phyloP scores from a whole-genome alignment of 78 protist genomes.

The Monocercomonoides exilis region DNA sequence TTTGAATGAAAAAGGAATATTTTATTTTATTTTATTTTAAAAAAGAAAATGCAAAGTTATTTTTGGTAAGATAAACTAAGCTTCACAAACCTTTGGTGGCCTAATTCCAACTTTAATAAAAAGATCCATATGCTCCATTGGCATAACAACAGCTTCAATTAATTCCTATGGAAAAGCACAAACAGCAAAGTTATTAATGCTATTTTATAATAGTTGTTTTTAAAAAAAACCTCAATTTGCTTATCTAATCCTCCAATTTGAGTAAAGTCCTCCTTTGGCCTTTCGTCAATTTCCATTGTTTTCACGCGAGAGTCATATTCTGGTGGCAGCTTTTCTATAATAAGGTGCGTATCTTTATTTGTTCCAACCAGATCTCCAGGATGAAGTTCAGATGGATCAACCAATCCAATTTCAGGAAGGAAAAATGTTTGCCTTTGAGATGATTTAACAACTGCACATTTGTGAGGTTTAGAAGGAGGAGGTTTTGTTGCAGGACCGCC shows the following conservation, averaged over 20 bases:
- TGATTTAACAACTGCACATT: not conserved
- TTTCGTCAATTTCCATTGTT: constrained; percentile 98
- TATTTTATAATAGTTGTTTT: too few species aligned
- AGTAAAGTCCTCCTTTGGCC: constrained; percentile 89
- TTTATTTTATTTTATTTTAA: too few species aligned
- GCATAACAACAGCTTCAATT: constrained; percentile 93
- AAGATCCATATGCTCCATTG: constrained; percentile 83
- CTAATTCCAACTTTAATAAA: constrained; percentile 79
- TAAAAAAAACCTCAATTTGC: constrained; percentile 84
- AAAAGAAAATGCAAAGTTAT: not conserved
- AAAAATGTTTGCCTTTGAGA: constrained; percentile 68
- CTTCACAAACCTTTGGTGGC: constrained; percentile 71
- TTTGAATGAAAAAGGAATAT: not conserved
- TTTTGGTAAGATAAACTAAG: not conserved
- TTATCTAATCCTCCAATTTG: constrained; percentile 98
- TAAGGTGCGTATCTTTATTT: constrained; percentile 94
- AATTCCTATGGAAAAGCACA: constrained; percentile 51
- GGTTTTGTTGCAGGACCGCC: not conserved
- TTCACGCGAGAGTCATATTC: constrained; percentile 96
- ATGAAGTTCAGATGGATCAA: constrained; percentile 65
- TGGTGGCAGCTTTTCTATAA: constrained; percentile 89
- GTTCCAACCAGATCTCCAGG: constrained; percentile 99
- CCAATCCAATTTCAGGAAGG: constrained; percentile 96
- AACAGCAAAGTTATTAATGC: not conserved
- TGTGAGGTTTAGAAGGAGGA: not conserved